Evolutionary conservation across 1,139 yeast species (phyloP).

Genomic region (Sugiyamaella neomexicana): DNA sequence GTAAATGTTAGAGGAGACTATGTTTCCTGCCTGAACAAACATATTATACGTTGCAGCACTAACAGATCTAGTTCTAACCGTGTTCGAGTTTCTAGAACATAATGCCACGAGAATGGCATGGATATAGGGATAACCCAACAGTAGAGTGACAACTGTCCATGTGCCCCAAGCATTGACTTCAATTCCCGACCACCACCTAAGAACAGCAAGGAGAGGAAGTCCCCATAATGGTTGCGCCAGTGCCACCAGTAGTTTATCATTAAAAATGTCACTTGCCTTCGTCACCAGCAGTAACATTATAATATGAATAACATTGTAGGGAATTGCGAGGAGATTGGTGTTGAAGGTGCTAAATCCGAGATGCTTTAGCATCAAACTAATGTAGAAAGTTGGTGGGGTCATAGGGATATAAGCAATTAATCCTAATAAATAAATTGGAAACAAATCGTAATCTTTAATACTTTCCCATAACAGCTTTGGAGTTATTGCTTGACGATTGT

Average conservation of each 20-base stretch:
- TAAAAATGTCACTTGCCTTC: slow-evolving; percentile 45
- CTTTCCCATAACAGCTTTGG: slow-evolving; percentile 45
- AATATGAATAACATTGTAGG: slow-evolving; percentile 47
- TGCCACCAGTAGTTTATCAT: slow-evolving; percentile 42
- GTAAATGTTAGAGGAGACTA: slow-evolving; percentile 55
- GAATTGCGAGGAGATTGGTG: slow-evolving; percentile 56
- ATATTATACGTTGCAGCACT: slow-evolving; percentile 64
- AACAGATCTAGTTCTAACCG: slow-evolving; percentile 59
- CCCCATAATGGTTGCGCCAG: slow-evolving; percentile 43
- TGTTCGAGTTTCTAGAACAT: slow-evolving; percentile 61
- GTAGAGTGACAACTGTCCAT: slow-evolving; percentile 48
- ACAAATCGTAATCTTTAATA: slow-evolving; percentile 54
- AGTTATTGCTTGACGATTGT: slow-evolving; percentile 58
- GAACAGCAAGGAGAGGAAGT: slow-evolving; percentile 45
- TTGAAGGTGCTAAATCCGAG: slow-evolving; percentile 57
- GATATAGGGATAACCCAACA: slow-evolving; percentile 48
- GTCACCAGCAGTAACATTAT: slow-evolving; percentile 45
- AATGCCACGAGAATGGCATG: slow-evolving; percentile 60
- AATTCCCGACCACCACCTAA: slow-evolving; percentile 54
- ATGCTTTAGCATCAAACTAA: slow-evolving; percentile 51
- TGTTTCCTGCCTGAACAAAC: slow-evolving; percentile 56
- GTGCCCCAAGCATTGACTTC: slow-evolving; percentile 42
- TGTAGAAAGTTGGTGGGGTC: slow-evolving; percentile 47
- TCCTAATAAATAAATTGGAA: slow-evolving; percentile 60
- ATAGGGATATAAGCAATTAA: slow-evolving; percentile 48